Evolutionary conservation across 2,329 filamentous ascomycete genomes (phyloP).

Genomic region (Sporothrix globosa): DNA sequence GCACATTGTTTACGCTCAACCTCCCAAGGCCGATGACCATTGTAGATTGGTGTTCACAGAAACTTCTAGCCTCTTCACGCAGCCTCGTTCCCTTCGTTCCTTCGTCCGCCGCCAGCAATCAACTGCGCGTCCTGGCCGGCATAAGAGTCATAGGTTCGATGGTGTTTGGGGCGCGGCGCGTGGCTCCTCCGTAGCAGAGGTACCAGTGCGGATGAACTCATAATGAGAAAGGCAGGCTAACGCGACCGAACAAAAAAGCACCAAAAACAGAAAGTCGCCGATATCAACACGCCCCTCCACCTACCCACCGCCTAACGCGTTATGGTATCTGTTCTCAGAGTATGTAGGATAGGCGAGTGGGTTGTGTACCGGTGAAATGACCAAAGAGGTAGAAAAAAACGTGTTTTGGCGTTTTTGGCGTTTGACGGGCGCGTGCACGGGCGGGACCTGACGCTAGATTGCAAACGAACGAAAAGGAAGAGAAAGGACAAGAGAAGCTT

Average conservation of each 20-base stretch:
- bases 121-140: no score
- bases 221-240: not conserved
- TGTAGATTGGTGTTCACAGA: not conserved
- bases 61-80: not conserved
- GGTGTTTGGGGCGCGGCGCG: no score
- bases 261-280: constrained; percentile 7
- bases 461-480: no score
- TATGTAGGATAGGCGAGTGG: no score
- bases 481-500: not conserved
- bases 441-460: constrained; percentile 1
- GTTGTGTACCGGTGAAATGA: not conserved
- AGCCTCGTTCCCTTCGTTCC: not conserved
- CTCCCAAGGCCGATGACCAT: no score
- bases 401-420: not conserved
- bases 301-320: no score
- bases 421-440: not conserved
- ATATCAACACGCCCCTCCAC: constrained; percentile 2
- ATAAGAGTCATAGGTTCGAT: constrained; percentile 1
- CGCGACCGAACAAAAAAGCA: no score
- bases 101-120: not conserved
- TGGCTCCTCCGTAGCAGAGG: no score
- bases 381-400: not conserved
- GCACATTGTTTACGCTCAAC: no score
- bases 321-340: no score
- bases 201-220: constrained; percentile 20